Evolutionary conservation across 1,284 basidiomycete genomes (phyloP).

Genomic region (Ceratobasidium sp.): DNA sequence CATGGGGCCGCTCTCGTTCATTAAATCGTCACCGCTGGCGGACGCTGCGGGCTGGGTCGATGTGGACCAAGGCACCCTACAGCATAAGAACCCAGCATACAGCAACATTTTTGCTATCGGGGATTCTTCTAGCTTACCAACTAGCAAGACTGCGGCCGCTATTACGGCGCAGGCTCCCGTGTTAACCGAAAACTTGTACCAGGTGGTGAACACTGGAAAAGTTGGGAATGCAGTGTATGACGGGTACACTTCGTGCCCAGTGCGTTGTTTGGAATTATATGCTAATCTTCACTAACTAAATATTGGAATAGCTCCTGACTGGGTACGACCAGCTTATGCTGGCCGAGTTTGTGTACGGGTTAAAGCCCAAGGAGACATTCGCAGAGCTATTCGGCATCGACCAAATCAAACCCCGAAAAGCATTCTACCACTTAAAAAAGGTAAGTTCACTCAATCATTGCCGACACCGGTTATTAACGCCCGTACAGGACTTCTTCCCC

Average conservation of each 20-base stretch:
- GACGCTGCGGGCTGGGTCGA: conserved; percentile 91
- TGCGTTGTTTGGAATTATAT: conserved; percentile 57
- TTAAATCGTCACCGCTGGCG: conserved; percentile 84
- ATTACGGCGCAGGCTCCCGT: conserved; percentile 95
- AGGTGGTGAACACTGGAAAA: conserved; percentile 78
- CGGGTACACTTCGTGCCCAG: conserved; percentile 88
- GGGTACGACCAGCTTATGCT: conserved; percentile 90
- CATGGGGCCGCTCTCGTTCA: conserved; percentile 87
- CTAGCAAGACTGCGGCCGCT: conserved; percentile 96
- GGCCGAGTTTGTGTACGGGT: conserved; percentile 88
- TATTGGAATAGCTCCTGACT: conserved; percentile 73
- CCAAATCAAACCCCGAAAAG: conserved; percentile 73
- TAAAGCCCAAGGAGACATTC: conserved; percentile 90
- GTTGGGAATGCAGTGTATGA: conserved; percentile 78
- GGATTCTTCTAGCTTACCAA: conserved; percentile 91
- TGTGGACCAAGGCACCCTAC: conserved; percentile 84
- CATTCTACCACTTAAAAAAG: conserved; percentile 95
- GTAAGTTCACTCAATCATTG: conserved; percentile 55
- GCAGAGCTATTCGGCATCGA: conserved; percentile 70
- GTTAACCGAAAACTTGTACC: conserved; percentile 88
- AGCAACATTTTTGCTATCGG: conserved; percentile 62
- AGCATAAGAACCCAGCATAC: conserved; percentile 82
- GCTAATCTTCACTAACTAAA: conserved; percentile 22
- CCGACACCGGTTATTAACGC: conserved; percentile 36
- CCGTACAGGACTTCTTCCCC: conserved; percentile 83